Base-by-base conservation (phyloP, 1,139 yeast genomes). In the Pichia sp. region DNA sequence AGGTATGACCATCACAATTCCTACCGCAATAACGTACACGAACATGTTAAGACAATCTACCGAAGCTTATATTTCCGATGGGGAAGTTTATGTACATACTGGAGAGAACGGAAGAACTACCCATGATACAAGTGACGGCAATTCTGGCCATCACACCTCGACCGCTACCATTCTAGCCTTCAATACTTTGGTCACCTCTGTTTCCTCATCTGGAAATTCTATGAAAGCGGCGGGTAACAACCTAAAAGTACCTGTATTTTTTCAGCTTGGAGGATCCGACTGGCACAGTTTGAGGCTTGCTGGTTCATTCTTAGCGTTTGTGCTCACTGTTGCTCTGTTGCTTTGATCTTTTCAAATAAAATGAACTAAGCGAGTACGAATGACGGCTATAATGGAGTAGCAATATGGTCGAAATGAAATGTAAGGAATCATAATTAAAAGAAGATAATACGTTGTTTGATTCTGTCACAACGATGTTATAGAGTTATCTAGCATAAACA, bases 1-100 rank as follows among this genome's bases (percentile, higher is more conserved):
- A 16, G 49, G 52, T 9, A 43, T 69, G 47, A 64, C 69, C 0
- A 53, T 68, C 40, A 61, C 66, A 1, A 47, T 60, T 11, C 53
- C 56, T 16, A 39, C 47, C 3, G 27, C 51, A 4, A 33, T 51
- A 7, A 45, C 48, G 11, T 44, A 51, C 7, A 46, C 58, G 1
- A 51, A 48, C 32, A 39, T 46, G 5, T 10, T 49, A 3, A 40
- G 43, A 1, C 43, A 49, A n/a, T 55, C 54, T 2, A 43, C 50
- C 4, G 55, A 54, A 37, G 55, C 59, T 16, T 36, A 39, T 9
- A 49, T 51, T 16, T 47, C 54, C 5, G 40, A 41, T 40, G 53
- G 52, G 29, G 53, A 51, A 36, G 39, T 51, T 16, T 33, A 37
- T n/a, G 29, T 45, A 7, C 43, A 43, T 36, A 47, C 52, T 23